Base-by-base conservation (phyloP, 2,329 filamentous ascomycete genomes). In the Xylaria sp. region DNA sequence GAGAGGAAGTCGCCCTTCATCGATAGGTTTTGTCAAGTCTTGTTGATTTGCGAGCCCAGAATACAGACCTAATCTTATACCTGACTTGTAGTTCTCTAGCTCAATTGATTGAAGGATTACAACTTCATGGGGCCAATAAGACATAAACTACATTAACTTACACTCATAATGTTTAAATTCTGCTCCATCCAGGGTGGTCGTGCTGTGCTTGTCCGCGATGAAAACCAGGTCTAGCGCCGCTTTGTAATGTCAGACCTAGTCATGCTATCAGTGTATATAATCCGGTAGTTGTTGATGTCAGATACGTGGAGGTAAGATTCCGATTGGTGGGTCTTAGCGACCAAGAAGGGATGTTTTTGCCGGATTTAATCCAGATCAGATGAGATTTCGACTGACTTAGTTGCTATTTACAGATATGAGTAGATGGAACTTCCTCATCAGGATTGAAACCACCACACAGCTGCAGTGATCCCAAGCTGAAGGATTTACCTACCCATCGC, bases 21-120 rank as follows among this genome's bases (percentile, higher is more conserved):
- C 85, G 31, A 86, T 86, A 57, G 74, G 73, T 3, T 78, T 75
- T 9, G 81, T 73, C 18, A 86, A 75, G 9, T 79, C 74, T 6
- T 76, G 63, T 20, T 82, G 77, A 59, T 84, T 33, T 33, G 31
- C 31, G 31, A 33, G 6, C 31, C 9, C 31, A 33, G 6, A 33
- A 33, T 33, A 33, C 31, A 33, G 31, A 33, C 31, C 2, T 33
- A 33, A 1, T 10, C 6, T 33, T 36, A 36, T 10, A 10, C 33
- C 8, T 36, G 33, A 36, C 33, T 10, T 10, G 1, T 36, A 10
- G 10, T 8, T 10, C 33, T 10, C 33, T 36, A 36, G 33, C 33
- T 9, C 10, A 2, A 36, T 36, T 8, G 10, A 36, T 36, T 36
- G 8, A 36, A 2, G 33, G 10, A 36, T 36, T 36, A 10, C 10